A percentile compares a stretch with the other conserved stretches of the same genome.
Evolutionary conservation across 1,139 yeast species (phyloP).

Genomic region (Yamadazyma spencermartinsiae): DNA sequence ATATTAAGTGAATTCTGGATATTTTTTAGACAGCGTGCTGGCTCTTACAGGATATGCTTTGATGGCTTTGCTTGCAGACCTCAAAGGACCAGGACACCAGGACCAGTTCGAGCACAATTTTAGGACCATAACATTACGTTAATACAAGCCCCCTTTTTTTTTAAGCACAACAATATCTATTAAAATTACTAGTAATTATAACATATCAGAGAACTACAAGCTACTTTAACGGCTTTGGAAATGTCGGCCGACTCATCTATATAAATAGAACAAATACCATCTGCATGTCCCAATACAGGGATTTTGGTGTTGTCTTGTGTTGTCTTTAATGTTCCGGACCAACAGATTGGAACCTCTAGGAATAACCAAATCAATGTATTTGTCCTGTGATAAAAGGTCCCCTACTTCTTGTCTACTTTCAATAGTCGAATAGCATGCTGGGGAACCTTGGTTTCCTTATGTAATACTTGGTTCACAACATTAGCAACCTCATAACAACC

Average conservation of each 20-base stretch:
- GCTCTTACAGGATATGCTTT: no score
- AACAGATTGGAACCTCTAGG: slow-evolving; percentile 96
- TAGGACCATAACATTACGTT: no score
- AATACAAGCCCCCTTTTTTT: no score
- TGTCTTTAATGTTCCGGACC: slow-evolving; percentile 79
- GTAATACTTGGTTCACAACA: slow-evolving; percentile 63
- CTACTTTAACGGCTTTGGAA: slow-evolving; percentile 69
- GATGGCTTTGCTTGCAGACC: no score
- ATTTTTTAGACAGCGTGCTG: no score
- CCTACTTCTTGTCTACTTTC: slow-evolving; percentile 88
- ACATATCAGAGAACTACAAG: no score
- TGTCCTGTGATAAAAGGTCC: slow-evolving; percentile 79
- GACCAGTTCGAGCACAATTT: no score
- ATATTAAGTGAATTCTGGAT: no score
- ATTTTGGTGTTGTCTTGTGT: slow-evolving; percentile 92
- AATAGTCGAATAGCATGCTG: slow-evolving; percentile 76
- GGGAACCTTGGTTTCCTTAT: slow-evolving; percentile 66
- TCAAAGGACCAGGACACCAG: no score
- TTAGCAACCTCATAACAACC: no score
- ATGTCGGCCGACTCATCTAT: slow-evolving; percentile 76
- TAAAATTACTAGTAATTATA: no score
- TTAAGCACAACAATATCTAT: no score
- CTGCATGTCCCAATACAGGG: slow-evolving; percentile 98
- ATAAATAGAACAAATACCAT: slow-evolving; percentile 91
- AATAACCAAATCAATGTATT: slow-evolving; percentile 88